These are phyloP conservation scores for Talaromyces sp. DNA, from an alignment of 2,329 filamentous ascomycete genomes.

Conservation along the genomic window DNA sequence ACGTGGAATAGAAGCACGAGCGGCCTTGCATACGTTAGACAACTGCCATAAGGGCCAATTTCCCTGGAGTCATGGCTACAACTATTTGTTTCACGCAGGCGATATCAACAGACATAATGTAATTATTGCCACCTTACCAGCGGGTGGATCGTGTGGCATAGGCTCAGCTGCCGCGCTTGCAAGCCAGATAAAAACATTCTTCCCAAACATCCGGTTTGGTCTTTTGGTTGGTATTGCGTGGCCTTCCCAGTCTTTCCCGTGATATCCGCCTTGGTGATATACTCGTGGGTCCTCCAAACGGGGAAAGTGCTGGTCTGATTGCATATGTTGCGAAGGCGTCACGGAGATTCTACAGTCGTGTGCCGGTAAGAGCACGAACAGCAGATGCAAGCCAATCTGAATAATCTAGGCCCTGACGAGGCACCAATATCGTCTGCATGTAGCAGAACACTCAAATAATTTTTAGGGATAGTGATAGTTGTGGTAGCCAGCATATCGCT, in stretches of 20 bases:
- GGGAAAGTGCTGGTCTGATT: conserved; percentile 27
- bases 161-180: conserved; percentile 34
- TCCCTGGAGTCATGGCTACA: conserved; percentile 29
- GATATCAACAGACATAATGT: conserved; percentile 37
- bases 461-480: too few relatives aligned
- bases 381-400: too few relatives aligned
- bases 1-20: conserved; percentile 36
- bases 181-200: conserved; percentile 34
- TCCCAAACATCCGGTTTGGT: conserved; percentile 37
- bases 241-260: conserved; percentile 18
- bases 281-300: conserved; percentile 29
- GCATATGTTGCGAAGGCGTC: conserved; percentile 8
- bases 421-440: too few relatives aligned
- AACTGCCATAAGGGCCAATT: conserved; percentile 33
- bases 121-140: conserved; percentile 34
- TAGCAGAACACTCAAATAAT: too few relatives aligned
- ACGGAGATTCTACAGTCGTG: too few relatives aligned
- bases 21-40: conserved; percentile 36
- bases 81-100: conserved; percentile 39
- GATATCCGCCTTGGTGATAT: conserved; percentile 42
- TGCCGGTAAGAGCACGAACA: too few relatives aligned
- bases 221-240: conserved; percentile 25
- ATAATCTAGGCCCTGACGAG: too few relatives aligned
- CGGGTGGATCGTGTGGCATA: conserved; percentile 27
- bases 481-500: too few relatives aligned